These are phyloP conservation scores for Claviceps sp. DNA, from an alignment of 2,329 filamentous ascomycete genomes.

Conservation along the genomic window DNA sequence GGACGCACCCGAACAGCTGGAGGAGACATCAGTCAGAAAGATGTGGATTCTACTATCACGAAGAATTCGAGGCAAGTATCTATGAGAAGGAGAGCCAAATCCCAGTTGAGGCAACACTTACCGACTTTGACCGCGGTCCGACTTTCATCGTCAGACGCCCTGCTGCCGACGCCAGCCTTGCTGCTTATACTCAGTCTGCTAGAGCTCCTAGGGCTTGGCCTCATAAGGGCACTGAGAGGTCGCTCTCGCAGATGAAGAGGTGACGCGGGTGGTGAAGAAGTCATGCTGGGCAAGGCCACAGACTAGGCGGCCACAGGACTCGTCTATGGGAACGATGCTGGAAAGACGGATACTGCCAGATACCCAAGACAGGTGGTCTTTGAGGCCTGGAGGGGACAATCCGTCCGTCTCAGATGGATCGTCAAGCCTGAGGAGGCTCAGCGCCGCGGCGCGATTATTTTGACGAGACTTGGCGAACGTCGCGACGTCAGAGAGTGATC, in stretches of 20 bases:
- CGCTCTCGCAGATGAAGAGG: conserved; percentile 45
- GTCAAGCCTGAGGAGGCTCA: conserved; percentile 3
- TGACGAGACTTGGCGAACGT: conserved; percentile 2
- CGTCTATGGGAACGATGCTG: not conserved
- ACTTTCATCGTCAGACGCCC: conserved; percentile 77
- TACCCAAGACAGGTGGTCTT: not conserved
- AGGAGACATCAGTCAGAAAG: not conserved
- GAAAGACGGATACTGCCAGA: not conserved
- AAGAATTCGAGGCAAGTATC: not conserved
- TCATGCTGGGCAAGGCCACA: conserved; percentile 32
- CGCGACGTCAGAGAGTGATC: not conserved
- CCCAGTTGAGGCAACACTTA: conserved; percentile 31
- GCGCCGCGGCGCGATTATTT: conserved; percentile 5
- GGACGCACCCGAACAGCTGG: conserved; percentile 87
- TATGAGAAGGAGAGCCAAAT: not conserved
- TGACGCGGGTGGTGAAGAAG: conserved; percentile 57
- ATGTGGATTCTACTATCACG: not conserved
- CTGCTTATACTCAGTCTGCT: conserved; percentile 78
- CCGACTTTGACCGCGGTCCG: conserved; percentile 94
- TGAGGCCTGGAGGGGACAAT: not conserved
- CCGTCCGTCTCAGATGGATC: conserved; percentile 1
- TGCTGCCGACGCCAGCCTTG: conserved; percentile 62
- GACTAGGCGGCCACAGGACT: not conserved
- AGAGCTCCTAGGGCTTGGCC: conserved; percentile 57
- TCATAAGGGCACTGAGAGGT: conserved; percentile 71